Percentiles rank a stretch among this genome's conserved stretches.
These are phyloP conservation scores for Neurospora tetrasperma DNA, from an alignment of 495 filamentous ascomycete species.

Conservation along the genomic window DNA sequence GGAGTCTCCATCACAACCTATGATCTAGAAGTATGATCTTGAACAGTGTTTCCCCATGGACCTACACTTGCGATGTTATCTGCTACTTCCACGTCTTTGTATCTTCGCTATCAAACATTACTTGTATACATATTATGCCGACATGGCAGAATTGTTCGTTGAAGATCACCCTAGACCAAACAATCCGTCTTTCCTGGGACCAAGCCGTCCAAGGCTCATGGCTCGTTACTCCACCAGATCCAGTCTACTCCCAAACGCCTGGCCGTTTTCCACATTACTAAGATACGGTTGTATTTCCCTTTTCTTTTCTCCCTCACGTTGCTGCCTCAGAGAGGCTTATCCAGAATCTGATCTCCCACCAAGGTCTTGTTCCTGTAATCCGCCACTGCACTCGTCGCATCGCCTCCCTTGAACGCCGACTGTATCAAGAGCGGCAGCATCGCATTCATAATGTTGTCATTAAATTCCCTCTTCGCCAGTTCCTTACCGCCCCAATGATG, in stretches of 20 bases:
- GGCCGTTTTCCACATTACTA: background rate
- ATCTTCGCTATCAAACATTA: background rate
- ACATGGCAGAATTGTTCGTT: background rate
- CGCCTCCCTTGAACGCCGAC: conserved; percentile 6
- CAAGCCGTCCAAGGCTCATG: background rate
- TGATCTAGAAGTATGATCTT: background rate
- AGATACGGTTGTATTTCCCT: background rate
- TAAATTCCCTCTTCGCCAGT: conserved; percentile 12
- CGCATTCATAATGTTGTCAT: conserved; percentile 14
- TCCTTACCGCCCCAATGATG: conserved; percentile 20
- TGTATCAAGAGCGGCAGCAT: conserved; percentile 15
- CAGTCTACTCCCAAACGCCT: background rate
- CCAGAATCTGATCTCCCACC: conserved; percentile 12
- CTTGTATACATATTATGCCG: background rate
- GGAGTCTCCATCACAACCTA: background rate
- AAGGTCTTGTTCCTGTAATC: conserved; percentile 13
- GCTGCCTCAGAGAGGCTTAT: background rate
- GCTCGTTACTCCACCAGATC: background rate
- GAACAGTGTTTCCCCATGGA: background rate
- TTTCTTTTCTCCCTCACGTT: background rate
- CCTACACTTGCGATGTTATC: background rate
- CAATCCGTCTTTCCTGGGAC: background rate
- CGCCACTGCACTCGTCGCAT: conserved; percentile 3
- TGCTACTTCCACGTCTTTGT: background rate
- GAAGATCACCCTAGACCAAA: background rate